These are phyloP conservation scores for Arthrobotrys iridis DNA, from an alignment of 2,329 filamentous ascomycete genomes.

Conservation along the genomic window DNA sequence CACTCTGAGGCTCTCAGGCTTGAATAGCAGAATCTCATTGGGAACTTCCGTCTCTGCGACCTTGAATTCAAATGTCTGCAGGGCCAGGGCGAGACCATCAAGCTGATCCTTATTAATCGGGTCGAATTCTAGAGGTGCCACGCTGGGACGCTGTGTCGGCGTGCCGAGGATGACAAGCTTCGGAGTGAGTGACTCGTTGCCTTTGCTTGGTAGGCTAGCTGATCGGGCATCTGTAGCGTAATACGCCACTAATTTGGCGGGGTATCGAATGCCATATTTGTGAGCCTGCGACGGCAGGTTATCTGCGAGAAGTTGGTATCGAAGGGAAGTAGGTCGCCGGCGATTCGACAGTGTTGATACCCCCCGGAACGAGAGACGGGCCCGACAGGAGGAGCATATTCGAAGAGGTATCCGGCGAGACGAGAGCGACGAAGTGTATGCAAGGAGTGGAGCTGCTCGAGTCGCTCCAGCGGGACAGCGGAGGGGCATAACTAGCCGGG, in stretches of 20 bases:
- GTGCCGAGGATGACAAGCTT: conserved; percentile 36
- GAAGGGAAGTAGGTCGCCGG: conserved; percentile 25
- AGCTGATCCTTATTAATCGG: conserved; percentile 28
- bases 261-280: conserved; percentile 12
- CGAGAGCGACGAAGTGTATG: conserved; percentile 14
- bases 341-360: conserved; percentile 26
- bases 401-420: conserved; percentile 28
- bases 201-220: neutral
- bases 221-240: neutral
- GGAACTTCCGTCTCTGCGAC: conserved; percentile 46
- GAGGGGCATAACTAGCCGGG: conserved; percentile 50
- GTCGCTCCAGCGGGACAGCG: conserved; percentile 47
- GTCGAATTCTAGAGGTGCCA: neutral
- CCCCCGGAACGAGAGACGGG: conserved; percentile 28
- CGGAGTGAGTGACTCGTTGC: conserved; percentile 1
- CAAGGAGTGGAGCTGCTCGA: conserved; percentile 27
- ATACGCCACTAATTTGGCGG: conserved; percentile 7
- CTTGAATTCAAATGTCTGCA: conserved; percentile 53
- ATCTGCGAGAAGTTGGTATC: conserved; percentile 43
- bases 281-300: conserved; percentile 4
- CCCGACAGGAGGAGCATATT: conserved; percentile 51
- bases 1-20: conserved; percentile 52
- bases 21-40: conserved; percentile 56
- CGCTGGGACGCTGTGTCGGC: conserved; percentile 7
- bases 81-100: conserved; percentile 24